Evolutionary conservation across 2,329 filamentous ascomycete species (phyloP).

Genomic region (Neurospora crassa): DNA sequence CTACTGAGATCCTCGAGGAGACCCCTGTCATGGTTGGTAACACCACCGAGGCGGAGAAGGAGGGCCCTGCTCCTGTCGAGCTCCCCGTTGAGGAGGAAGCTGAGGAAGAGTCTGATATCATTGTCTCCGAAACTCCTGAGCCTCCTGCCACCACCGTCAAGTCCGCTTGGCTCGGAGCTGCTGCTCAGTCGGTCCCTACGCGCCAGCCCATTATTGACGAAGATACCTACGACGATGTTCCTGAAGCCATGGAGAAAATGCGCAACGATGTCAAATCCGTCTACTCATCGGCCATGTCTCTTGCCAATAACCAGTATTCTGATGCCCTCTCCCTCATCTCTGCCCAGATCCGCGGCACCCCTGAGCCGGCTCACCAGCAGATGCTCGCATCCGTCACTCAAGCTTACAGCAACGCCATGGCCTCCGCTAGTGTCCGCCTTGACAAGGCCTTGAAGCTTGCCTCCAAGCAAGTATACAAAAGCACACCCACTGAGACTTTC

Average conservation of each 20-base stretch:
- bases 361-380: conserved; percentile 59
- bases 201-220: conserved; percentile 41
- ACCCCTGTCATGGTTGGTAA: conserved; percentile 23
- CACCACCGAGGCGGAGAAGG: conserved; percentile 11
- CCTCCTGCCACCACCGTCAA: conserved; percentile 26
- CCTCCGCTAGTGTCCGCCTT: conserved; percentile 50
- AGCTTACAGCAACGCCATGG: conserved; percentile 57
- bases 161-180: conserved; percentile 39
- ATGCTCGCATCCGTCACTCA: conserved; percentile 59
- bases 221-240: conserved; percentile 27
- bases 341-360: conserved; percentile 56
- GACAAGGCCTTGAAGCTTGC: conserved; percentile 45
- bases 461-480: conserved; percentile 35
- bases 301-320: conserved; percentile 58
- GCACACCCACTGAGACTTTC: conserved; percentile 34
- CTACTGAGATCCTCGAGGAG: conserved; percentile 22
- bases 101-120: conserved; percentile 12
- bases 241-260: conserved; percentile 25
- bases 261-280: conserved; percentile 26
- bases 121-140: conserved; percentile 9
- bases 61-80: conserved; percentile 12
- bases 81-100: conserved; percentile 14
- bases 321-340: conserved; percentile 60
- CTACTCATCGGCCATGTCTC: conserved; percentile 55
- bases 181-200: conserved; percentile 39